Base-by-base conservation (phyloP, 768 basidiomycete species). In the Kwoniella heveanensis region DNA sequence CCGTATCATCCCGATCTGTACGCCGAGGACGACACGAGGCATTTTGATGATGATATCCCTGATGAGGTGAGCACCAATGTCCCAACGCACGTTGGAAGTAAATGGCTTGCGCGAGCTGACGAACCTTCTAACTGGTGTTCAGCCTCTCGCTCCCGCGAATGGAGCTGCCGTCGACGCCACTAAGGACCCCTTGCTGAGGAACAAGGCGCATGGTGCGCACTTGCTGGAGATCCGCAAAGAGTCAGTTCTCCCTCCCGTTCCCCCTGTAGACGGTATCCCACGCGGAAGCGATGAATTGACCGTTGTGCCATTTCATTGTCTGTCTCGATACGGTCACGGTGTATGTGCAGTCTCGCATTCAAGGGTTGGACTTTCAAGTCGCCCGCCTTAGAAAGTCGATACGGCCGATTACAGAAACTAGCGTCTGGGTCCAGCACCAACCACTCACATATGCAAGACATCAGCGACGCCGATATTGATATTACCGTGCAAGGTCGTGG, bases 11-110 rank as follows among this genome's bases (percentile, higher is more conserved):
- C 95, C 29, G 88, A 92, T 66, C 85, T 99, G 62, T 82, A 77
- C 29, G 83, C 86, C 67, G 88, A 90, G 26, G 90, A 89, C 72
- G 93, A 98, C 79, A 97, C 95, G 17, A 85, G 87, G 65, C 94
- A 99, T 80, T 97, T 99, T 68, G 94, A 98, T 80, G 87, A 89
- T 57, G 92, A 95, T 79, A 97, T 96, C 73, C 91, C 91, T 22
- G 83, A 89, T 37, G 91, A 94, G 87, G 92, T 92, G 81, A 76
- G 83, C n/a, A n/a, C n/a, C n/a, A n/a, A n/a, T n/a, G n/a, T n/a
- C n/a, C n/a, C n/a, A n/a, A n/a, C n/a, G n/a, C n/a, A n/a, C n/a
- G n/a, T n/a, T n/a, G n/a, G n/a, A n/a, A n/a, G n/a, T n/a, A n/a
- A n/a, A n/a, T n/a, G n/a, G n/a, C n/a, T n/a, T n/a, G n/a, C n/a